A percentile compares a stretch with the other conserved stretches of the same genome.
These are phyloP conservation scores for Cladosporium sp. DNA, from an alignment of 2,329 filamentous ascomycete species.

Conservation along the genomic window DNA sequence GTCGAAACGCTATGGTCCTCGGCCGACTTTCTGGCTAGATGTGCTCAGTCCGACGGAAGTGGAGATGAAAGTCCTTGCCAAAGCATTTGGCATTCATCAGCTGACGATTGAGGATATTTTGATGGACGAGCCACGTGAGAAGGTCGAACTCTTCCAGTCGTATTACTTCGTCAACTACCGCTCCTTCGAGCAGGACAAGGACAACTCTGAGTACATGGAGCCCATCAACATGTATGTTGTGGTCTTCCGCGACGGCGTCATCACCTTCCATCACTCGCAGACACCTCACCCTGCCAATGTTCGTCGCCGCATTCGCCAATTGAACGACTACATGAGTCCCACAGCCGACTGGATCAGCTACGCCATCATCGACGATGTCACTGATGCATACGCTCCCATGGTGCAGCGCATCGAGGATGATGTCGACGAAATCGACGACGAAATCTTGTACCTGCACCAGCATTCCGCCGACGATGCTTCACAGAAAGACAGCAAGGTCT, in stretches of 20 bases:
- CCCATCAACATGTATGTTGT: constrained; percentile 97
- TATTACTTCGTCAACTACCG: constrained; percentile 99
- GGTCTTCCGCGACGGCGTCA: constrained; percentile 89
- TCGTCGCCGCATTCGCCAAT: constrained; percentile 82
- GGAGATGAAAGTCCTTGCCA: constrained; percentile 91
- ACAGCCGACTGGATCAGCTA: constrained; percentile 98
- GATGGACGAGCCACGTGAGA: constrained; percentile 94
- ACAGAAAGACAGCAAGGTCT: constrained; percentile 19
- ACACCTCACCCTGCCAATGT: constrained; percentile 96
- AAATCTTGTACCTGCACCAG: constrained; percentile 77
- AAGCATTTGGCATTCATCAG: constrained; percentile 92
- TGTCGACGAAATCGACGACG: constrained; percentile 94
- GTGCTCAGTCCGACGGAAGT: constrained; percentile 83
- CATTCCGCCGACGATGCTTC: constrained; percentile 32
- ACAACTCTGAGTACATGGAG: constrained; percentile 84
- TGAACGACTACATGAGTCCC: constrained; percentile 88
- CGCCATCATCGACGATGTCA: constrained; percentile 96
- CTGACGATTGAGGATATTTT: constrained; percentile 95
- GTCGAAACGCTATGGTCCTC: constrained; percentile 57
- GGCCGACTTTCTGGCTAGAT: constrained; percentile 96
- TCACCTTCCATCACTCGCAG: constrained; percentile 96
- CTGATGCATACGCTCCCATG: constrained; percentile 87
- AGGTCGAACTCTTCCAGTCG: constrained; percentile 93
- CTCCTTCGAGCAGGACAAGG: constrained; percentile 90
- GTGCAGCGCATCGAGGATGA: constrained; percentile 93